Base-by-base conservation (phyloP, 2,329 filamentous ascomycete genomes). In the Ceratocystis variospora region DNA sequence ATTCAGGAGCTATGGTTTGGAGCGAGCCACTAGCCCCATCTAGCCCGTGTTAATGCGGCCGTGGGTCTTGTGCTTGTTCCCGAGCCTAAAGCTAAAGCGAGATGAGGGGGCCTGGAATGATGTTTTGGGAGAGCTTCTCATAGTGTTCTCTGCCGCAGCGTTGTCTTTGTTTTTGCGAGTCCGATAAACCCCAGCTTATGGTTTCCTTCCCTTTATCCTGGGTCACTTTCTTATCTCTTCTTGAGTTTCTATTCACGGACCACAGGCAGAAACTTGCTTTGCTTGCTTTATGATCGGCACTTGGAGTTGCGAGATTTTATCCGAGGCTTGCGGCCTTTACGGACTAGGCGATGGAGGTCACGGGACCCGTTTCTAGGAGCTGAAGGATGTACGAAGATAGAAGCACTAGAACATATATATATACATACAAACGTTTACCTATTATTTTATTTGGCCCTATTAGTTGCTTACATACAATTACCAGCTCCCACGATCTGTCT, bases 311-410 rank as follows among this genome's bases (percentile, higher is more conserved):
- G 25, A 22, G 44, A 22, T 65, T 50, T 31, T 55, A 41, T 25
- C n/a, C 37, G n/a, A 33, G 22, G 59, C 25, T 25, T 59, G 55
- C 19, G 28, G 55, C 8, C 15, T 59, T 59, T 59, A 59, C 55
- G 55, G 55, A 59, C 55, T 59, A 59, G 55, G 55, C 55, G 55
- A 59, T 7, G 31, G 31, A 37, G 33, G 55, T 59, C 55, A 59
- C 28, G 55, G 31, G 55, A 37, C 5, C 5, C 5, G 3, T 37
- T n/a, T 59, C 28, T 31, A 59, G 33, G 17, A 19, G 12, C 7
- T 33, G 25, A n/a, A 31, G 53, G 48, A 57, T 57, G 25, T 57
- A 33, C 12, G 25, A 19, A 6, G 46, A 19, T n/a, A 48, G 46
- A 46, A 10, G 2, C 5, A 48, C 5, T n/a, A 48, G 17, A n/a